phyloP scores from a whole-genome alignment of 805 yeast genomes.

The Zygosaccharomyces gambellarensis region DNA sequence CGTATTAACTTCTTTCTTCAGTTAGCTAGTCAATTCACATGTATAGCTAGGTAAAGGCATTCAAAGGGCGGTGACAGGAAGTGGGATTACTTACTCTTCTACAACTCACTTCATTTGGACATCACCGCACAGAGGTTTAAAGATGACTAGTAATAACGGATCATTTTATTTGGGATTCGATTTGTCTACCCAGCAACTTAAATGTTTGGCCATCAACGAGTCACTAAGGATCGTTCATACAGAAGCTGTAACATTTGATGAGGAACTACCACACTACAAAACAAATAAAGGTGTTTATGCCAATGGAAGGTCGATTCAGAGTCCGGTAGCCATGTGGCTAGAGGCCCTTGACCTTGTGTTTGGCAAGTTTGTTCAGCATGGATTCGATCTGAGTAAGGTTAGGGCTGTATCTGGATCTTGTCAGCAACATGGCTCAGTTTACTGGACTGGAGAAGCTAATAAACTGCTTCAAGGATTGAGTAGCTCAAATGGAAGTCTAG shows the following conservation, averaged over 20 bases:
- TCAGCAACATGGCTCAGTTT: slow-evolving; percentile 91
- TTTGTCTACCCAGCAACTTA: slow-evolving; percentile 84
- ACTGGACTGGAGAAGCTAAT: slow-evolving; percentile 55
- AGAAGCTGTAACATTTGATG: slow-evolving; percentile 68
- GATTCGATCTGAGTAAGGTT: slow-evolving; percentile 56
- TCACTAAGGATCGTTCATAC: slow-evolving; percentile 49
- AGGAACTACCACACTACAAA: slow-evolving; percentile 53
- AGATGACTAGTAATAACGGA: slow-evolving; percentile 6
- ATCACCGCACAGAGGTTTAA: not conserved
- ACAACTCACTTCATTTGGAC: not conserved
- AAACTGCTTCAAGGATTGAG: slow-evolving; percentile 39
- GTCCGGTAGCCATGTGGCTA: slow-evolving; percentile 89
- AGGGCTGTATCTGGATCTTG: slow-evolving; percentile 76
- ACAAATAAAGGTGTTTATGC: slow-evolving; percentile 70
- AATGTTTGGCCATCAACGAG: slow-evolving; percentile 60
- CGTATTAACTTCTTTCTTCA: not conserved
- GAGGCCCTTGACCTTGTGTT: slow-evolving; percentile 72
- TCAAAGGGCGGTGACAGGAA: not conserved
- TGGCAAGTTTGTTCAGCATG: slow-evolving; percentile 42
- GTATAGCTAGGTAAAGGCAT: not conserved
- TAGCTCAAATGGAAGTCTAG: slow-evolving; percentile 32
- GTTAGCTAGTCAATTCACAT: not conserved
- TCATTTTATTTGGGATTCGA: slow-evolving; percentile 65
- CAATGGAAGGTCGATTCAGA: slow-evolving; percentile 52
- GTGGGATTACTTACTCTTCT: not conserved